Evolutionary conservation across 495 filamentous ascomycete genomes (phyloP), one percentile per base, ranked within the genome.

Genomic region (Aspergillus conjunctus): DNA sequence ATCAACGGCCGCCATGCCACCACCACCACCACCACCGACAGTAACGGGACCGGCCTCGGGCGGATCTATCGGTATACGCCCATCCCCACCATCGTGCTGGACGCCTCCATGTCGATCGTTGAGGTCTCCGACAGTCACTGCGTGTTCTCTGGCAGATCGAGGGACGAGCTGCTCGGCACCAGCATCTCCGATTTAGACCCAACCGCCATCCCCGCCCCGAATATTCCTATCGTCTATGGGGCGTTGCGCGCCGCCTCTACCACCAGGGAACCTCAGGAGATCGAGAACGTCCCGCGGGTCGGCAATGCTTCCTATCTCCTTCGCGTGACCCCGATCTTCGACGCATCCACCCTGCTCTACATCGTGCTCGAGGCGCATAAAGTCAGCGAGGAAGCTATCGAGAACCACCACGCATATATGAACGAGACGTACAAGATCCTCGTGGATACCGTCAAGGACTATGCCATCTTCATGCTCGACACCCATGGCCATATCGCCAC

Each of bases 391-490:
- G 60, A 73, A 8, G 30, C 51, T 26, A 2, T 54, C 5, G 61
- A 71, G 43, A 72, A 69, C 56, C 74, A 80, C 49, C 78, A 83
- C 10, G 56, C 75, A 0, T 77, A 78, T 59, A 65, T 79, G 34
- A 83, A 86, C 58, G 84, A 87, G 65, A 85, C 83, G 0, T 85
- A 86, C 63, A 81, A 79, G n/a, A 79, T 85, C 43, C 71, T 88
- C 8, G 74, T 88, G n/a, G 79, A 88, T 58, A 82, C 81, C 0
- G 83, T 88, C 58, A 85, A 85, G 64, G 85, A 87, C 59, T 88
- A 87, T 61, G 86, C 85, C 48, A 88, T 88, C 58, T 88, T 88
- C 64, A 84, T 88, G 68, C 74, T 88, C 34, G 85, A 88, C 56
- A 80, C 82, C 0, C 69, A 72, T 8, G 86, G 86, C 26, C 63